phyloP scores from a whole-genome alignment of 1,139 yeast species.

The Pichia sp. region DNA sequence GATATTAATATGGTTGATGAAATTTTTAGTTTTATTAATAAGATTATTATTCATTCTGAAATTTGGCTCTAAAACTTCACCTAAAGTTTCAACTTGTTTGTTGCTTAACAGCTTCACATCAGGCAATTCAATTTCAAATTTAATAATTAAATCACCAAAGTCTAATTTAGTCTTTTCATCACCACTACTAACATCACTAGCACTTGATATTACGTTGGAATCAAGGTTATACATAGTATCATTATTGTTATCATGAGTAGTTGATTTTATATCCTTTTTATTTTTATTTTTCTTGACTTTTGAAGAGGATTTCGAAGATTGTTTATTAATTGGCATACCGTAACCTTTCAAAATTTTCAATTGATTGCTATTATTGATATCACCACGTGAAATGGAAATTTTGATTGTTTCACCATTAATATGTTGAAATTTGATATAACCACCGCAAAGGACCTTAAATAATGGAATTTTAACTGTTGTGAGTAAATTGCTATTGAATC shows the following conservation, averaged over 20 bases:
- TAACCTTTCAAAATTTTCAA: constrained; percentile 43
- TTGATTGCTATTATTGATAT: constrained; percentile 39
- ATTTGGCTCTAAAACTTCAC: constrained; percentile 20
- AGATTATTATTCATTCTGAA: not conserved
- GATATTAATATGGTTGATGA: not conserved
- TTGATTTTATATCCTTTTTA: no score
- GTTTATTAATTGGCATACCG: constrained; percentile 60
- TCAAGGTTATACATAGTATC: not conserved
- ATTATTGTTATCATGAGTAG: not conserved
- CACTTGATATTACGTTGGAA: not conserved
- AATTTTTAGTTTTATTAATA: not conserved
- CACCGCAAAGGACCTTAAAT: constrained; percentile 51
- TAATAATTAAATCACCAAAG: constrained; percentile 44
- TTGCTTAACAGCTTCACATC: constrained; percentile 32
- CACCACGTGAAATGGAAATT: constrained; percentile 39
- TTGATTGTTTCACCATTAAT: constrained; percentile 42
- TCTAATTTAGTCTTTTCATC: constrained; percentile 11
- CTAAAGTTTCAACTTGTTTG: constrained; percentile 34
- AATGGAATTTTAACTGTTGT: constrained; percentile 44
- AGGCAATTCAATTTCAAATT: constrained; percentile 51
- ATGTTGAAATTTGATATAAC: constrained; percentile 39
- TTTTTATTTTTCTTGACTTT: not conserved
- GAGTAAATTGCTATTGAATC: constrained; percentile 42
- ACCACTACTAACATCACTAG: constrained; percentile 3
- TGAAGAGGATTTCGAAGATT: not conserved